Conservation (phyloP, 108 stramenopile genomes). For the Seminavis robusta region DNA sequence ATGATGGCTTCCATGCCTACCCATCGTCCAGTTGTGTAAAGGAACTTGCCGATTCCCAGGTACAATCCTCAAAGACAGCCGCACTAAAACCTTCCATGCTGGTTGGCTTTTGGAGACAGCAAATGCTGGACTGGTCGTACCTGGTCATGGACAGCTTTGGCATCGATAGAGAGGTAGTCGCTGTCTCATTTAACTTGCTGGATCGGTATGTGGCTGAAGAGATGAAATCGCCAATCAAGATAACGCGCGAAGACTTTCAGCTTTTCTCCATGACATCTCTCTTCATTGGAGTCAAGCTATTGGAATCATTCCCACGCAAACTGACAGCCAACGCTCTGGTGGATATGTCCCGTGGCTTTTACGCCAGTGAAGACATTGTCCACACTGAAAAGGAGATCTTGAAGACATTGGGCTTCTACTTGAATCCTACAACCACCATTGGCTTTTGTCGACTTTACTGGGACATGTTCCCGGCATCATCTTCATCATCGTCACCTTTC, state of each 20-base stretch:
- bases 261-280: conserved; percentile 69
- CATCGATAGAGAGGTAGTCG: conserved; percentile 35
- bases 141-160: conserved; percentile 9
- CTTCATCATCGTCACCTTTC: too few species aligned
- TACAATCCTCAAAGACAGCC: neutral
- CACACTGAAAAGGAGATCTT: conserved; percentile 54
- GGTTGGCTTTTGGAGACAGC: conserved; percentile 41
- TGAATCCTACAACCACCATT: conserved; percentile 47
- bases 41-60: neutral
- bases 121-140: conserved; percentile 37
- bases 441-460: conserved; percentile 31
- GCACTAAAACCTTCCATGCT: too few species aligned
- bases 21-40: too few species aligned
- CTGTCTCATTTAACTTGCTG: conserved; percentile 57
- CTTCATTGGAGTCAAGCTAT: conserved; percentile 67
- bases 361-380: conserved; percentile 41
- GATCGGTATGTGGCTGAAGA: conserved; percentile 47
- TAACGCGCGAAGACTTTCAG: conserved; percentile 55
- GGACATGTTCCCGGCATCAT: too few species aligned
- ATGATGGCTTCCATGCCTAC: too few species aligned
- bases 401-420: conserved; percentile 42
- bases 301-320: conserved; percentile 11
- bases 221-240: conserved; percentile 7
- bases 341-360: conserved; percentile 56
- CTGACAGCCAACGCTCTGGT: conserved; percentile 27